phyloP scores from a whole-genome alignment of 163 green algal genomes.

The Coccomyxa subellipsoidea region DNA sequence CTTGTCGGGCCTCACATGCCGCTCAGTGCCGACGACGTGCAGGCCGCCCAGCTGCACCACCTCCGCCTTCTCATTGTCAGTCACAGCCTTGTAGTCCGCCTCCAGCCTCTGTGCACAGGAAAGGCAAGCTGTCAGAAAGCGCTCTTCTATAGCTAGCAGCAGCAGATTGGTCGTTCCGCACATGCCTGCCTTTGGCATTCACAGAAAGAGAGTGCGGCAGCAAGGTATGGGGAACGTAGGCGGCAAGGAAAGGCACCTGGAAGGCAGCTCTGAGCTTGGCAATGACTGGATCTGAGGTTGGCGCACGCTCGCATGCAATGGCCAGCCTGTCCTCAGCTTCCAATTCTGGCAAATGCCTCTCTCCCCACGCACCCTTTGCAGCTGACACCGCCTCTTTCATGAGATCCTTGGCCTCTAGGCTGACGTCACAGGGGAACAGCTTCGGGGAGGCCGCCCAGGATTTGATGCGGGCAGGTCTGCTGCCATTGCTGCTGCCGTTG shows the following conservation, averaged over 20 bases:
- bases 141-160: no score
- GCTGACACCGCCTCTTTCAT: conserved; percentile 39
- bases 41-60: conserved; percentile 82
- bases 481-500: conserved; percentile 9
- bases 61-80: conserved; percentile 77
- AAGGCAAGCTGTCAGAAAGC: no score
- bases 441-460: conserved; percentile 67
- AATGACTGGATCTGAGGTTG: conserved; percentile 64
- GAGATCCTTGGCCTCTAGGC: conserved; percentile 24
- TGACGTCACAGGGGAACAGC: conserved; percentile 87
- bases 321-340: conserved; percentile 91
- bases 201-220: no score
- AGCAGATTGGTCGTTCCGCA: no score
- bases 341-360: conserved; percentile 67
- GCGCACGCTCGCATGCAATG: conserved; percentile 88
- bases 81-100: conserved; percentile 78
- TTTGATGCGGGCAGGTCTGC: neutral
- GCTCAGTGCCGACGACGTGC: conserved; percentile 95
- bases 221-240: neutral
- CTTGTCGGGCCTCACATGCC: conserved; percentile 73
- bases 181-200: no score
- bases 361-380: conserved; percentile 70
- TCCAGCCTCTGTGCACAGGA: conserved; percentile 34
- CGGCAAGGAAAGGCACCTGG: conserved; percentile 36
- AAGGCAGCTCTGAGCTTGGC: conserved; percentile 59